These are phyloP conservation scores for Aspergillus carlsbadensis DNA, from an alignment of 495 filamentous ascomycete genomes.

Conservation along the genomic window DNA sequence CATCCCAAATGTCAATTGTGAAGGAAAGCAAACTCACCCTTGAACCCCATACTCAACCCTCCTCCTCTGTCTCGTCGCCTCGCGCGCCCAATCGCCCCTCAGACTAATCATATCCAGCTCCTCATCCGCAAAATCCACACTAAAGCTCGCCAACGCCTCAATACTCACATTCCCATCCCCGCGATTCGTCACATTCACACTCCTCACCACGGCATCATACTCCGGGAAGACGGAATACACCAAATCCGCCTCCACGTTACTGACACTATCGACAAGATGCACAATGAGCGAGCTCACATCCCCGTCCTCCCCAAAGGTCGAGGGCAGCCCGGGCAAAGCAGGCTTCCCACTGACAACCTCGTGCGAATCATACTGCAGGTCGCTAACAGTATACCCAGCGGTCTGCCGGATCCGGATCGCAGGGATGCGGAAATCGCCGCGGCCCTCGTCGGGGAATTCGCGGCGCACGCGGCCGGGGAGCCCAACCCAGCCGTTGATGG, in stretches of 20 bases:
- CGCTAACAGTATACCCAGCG: conserved; percentile 49
- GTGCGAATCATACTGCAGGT: conserved; percentile 48
- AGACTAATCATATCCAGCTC: conserved; percentile 55
- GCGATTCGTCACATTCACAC: conserved; percentile 51
- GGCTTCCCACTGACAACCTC: conserved; percentile 47
- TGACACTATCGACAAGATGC: conserved; percentile 50
- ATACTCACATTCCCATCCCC: conserved; percentile 45
- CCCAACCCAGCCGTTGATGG: conserved; percentile 48
- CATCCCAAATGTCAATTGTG: not conserved
- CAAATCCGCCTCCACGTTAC: conserved; percentile 48
- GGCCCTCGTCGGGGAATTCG: conserved; percentile 55
- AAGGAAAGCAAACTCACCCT: conserved; percentile 5
- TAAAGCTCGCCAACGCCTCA: conserved; percentile 51
- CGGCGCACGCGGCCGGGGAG: conserved; percentile 44
- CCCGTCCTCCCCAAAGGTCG: conserved; percentile 47
- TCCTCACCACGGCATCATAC: conserved; percentile 52
- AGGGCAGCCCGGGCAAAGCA: conserved; percentile 45
- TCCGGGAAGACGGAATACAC: conserved; percentile 55
- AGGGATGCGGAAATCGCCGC: conserved; percentile 53
- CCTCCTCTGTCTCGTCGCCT: conserved; percentile 39
- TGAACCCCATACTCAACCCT: conserved; percentile 38
- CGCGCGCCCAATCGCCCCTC: conserved; percentile 53
- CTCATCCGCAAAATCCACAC: conserved; percentile 51
- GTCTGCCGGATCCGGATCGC: conserved; percentile 51
- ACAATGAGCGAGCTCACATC: conserved; percentile 52